Percentiles rank a stretch among this genome's conserved stretches.
Evolutionary conservation across 257 asterid genomes (phyloP).

Genomic region (Haberlea rhodopensis): DNA sequence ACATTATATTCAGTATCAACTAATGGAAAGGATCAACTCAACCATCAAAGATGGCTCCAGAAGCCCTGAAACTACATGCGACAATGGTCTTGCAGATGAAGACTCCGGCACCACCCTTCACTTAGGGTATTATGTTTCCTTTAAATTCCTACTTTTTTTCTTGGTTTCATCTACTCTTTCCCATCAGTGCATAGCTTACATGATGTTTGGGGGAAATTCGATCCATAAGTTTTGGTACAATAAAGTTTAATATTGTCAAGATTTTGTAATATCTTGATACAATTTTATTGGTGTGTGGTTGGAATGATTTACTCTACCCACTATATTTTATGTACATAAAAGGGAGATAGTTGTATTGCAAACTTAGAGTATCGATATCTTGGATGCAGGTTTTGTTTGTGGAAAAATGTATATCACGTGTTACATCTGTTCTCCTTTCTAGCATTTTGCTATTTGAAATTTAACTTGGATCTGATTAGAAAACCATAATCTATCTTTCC

Average conservation of each 20-base stretch:
- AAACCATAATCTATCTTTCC: too few relatives aligned
- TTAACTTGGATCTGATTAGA: too few relatives aligned
- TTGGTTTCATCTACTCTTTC: not conserved
- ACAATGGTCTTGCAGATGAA: slow-evolving; percentile 40
- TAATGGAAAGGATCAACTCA: slow-evolving; percentile 22
- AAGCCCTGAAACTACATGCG: slow-evolving; percentile 42
- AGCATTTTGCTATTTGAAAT: too few relatives aligned
- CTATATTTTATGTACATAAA: not conserved
- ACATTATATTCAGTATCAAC: slow-evolving; percentile 33
- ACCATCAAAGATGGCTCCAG: slow-evolving; percentile 32
- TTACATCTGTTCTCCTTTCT: too few relatives aligned
- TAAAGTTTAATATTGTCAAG: not conserved
- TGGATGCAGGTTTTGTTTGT: too few relatives aligned
- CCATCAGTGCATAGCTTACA: not conserved
- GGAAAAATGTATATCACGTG: too few relatives aligned
- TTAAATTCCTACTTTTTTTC: not conserved
- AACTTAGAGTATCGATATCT: too few relatives aligned
- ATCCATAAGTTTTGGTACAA: not conserved
- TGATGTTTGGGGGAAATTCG: not conserved
- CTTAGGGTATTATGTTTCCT: slow-evolving; percentile 38
- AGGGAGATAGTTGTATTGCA: too few relatives aligned
- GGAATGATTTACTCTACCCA: not conserved
- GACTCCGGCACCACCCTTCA: slow-evolving; percentile 58
- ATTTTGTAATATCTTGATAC: not conserved
- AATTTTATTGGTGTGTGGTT: not conserved